Conservation (phyloP, 225 moss, liverwort and hornwort genomes). For the Physcomitrellopsis africana region DNA sequence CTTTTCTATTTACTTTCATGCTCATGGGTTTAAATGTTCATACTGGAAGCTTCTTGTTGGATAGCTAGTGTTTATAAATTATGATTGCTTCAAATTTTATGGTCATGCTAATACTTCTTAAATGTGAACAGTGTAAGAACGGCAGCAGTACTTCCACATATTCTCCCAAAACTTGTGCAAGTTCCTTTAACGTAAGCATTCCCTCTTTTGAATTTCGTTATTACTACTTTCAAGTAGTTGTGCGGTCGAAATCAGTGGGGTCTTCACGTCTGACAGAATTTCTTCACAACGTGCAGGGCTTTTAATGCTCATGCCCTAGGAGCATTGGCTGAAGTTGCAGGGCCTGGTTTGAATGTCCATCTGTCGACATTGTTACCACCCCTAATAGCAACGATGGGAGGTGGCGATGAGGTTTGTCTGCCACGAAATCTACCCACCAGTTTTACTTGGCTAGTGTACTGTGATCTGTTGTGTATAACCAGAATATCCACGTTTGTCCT, state of each 20-base stretch:
- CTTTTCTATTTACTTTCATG: conserved; percentile 7
- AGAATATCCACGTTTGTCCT: conserved; percentile 14
- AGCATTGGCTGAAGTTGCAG: conserved; percentile 98
- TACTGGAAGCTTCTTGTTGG: not conserved
- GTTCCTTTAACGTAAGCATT: conserved; percentile 83
- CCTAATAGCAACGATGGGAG: conserved; percentile 84
- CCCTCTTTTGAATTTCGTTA: not conserved
- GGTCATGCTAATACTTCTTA: conserved; percentile 21
- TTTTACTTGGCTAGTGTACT: not conserved
- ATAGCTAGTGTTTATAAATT: no score
- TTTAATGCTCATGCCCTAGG: conserved; percentile 98
- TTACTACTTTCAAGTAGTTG: not conserved
- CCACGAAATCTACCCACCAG: not conserved
- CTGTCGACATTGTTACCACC: conserved; percentile 89
- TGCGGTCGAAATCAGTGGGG: not conserved
- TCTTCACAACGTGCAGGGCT: conserved; percentile 52
- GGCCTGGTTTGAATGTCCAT: conserved; percentile 90
- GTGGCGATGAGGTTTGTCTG: conserved; percentile 64
- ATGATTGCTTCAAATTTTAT: not conserved
- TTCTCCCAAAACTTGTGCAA: conserved; percentile 95
- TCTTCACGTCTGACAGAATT: not conserved
- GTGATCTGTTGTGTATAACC: conserved; percentile 8
- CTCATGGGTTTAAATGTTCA: conserved; percentile 1
- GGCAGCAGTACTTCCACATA: conserved; percentile 94
- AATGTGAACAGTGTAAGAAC: conserved; percentile 81